phyloP scores from a whole-genome alignment of 768 basidiomycete species.

The Lactifluus volemus region DNA sequence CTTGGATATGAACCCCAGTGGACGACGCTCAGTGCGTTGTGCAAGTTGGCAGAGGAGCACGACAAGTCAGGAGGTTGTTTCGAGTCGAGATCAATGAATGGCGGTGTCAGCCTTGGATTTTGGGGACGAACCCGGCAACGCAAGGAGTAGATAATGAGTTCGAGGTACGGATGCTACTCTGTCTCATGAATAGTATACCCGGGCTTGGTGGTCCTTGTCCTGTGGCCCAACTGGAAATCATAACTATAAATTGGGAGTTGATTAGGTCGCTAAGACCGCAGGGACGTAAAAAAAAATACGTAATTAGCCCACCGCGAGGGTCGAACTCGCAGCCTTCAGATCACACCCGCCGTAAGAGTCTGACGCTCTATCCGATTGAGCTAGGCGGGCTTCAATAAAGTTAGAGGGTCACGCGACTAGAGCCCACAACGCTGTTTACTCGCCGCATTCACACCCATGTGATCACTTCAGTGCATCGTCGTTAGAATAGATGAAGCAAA shows the following conservation, averaged over 20 bases:
- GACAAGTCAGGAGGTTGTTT: constrained; percentile 22
- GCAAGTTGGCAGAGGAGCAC: constrained; percentile 29
- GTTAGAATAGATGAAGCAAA: constrained; percentile 1
- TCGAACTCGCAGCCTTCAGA: constrained; percentile 60
- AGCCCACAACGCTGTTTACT: neutral
- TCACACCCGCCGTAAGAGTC: constrained; percentile 39
- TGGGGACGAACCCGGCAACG: constrained; percentile 20
- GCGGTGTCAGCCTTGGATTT: constrained; percentile 22
- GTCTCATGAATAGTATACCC: neutral
- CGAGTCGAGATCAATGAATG: constrained; percentile 23
- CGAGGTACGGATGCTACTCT: constrained; percentile 17
- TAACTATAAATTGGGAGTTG: no score
- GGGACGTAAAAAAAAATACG: neutral
- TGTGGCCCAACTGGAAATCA: neutral
- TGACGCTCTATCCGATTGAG: constrained; percentile 64
- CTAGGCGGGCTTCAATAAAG: constrained; percentile 39
- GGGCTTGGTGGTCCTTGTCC: no score
- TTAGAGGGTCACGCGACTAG: neutral
- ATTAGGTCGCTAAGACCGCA: no score
- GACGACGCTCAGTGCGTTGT: constrained; percentile 29
- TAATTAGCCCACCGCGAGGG: constrained; percentile 51
- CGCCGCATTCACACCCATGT: no score
- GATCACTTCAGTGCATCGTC: no score
- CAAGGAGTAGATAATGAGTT: constrained; percentile 23
- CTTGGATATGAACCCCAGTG: constrained; percentile 29